Evolutionary conservation across 2,329 filamentous ascomycete species (phyloP).

Genomic region (Lasiodiplodia sp.): DNA sequence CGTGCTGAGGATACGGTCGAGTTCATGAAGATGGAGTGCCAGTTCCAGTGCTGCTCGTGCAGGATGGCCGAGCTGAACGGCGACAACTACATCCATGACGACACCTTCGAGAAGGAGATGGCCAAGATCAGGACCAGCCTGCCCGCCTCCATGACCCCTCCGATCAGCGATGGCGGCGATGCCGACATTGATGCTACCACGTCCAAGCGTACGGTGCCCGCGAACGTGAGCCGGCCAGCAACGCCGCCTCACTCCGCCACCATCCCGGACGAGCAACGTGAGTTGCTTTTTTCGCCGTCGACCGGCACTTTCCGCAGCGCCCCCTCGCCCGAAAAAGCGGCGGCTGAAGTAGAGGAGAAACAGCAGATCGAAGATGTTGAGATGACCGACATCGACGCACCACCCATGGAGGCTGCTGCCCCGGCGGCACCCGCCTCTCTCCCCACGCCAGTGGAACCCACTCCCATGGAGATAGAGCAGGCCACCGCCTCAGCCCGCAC

Average conservation of each 20-base stretch:
- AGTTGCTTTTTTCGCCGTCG: constrained; percentile 45
- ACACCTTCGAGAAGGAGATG: constrained; percentile 45
- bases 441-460: constrained; percentile 2
- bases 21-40: constrained; percentile 78
- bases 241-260: constrained; percentile 15
- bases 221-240: constrained; percentile 2
- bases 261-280: constrained; percentile 30
- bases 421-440: background rate
- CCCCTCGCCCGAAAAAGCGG: constrained; percentile 40
- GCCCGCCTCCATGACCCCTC: constrained; percentile 64
- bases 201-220: background rate
- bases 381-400: constrained; percentile 17
- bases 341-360: constrained; percentile 4
- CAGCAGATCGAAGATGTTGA: constrained; percentile 16
- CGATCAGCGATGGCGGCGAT: constrained; percentile 67
- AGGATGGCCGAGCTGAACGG: constrained; percentile 50
- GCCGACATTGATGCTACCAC: constrained; percentile 34
- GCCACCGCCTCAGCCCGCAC: too few relatives aligned
- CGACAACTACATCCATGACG: constrained; percentile 49
- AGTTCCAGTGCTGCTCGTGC: constrained; percentile 71
- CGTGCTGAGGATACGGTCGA: constrained; percentile 76
- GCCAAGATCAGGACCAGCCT: constrained; percentile 51
- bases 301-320: constrained; percentile 48
- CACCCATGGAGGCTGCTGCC: background rate
- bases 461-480: background rate